Evolutionary conservation across 2,329 filamentous ascomycete genomes (phyloP).

Genomic region (Monosporascus sp.): DNA sequence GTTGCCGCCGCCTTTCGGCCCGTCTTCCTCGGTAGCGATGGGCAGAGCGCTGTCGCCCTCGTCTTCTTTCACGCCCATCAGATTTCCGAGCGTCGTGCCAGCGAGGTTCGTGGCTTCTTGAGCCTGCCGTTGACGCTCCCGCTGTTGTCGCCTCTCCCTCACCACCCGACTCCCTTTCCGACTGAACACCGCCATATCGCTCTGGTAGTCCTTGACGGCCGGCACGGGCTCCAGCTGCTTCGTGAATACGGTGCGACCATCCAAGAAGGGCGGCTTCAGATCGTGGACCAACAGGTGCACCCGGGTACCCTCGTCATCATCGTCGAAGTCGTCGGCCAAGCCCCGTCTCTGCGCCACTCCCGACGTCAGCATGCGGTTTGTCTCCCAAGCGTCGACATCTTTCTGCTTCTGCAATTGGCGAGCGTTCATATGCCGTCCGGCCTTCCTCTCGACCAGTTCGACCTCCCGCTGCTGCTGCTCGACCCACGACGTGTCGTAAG

Average conservation of each 20-base stretch:
- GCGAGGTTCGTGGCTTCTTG: slow-evolving; percentile 91
- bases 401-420: slow-evolving; percentile 80
- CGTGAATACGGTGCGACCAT: slow-evolving; percentile 92
- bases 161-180: slow-evolving; percentile 92
- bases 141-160: slow-evolving; percentile 82
- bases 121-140: slow-evolving; percentile 88
- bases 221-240: slow-evolving; percentile 95
- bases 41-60: slow-evolving; percentile 86
- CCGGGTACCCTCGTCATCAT: slow-evolving; percentile 84
- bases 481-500: slow-evolving; percentile 68
- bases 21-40: slow-evolving; percentile 64
- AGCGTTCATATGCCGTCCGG: slow-evolving; percentile 62
- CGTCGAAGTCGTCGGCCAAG: slow-evolving; percentile 73
- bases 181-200: slow-evolving; percentile 98
- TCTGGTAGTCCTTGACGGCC: slow-evolving; percentile 87
- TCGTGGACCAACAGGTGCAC: slow-evolving; percentile 92
- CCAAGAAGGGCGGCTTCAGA: slow-evolving; percentile 86
- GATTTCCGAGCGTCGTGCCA: slow-evolving; percentile 85
- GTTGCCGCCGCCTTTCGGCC: slow-evolving; percentile 54
- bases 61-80: slow-evolving; percentile 93
- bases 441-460: slow-evolving; percentile 74
- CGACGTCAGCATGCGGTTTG: slow-evolving; percentile 95
- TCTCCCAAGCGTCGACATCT: slow-evolving; percentile 97
- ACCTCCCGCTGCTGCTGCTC: slow-evolving; percentile 64
- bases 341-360: slow-evolving; percentile 88